These are phyloP conservation scores for Backusella macrospora DNA, from an alignment of 192 early-diverging fungal species.

Conservation along the genomic window DNA sequence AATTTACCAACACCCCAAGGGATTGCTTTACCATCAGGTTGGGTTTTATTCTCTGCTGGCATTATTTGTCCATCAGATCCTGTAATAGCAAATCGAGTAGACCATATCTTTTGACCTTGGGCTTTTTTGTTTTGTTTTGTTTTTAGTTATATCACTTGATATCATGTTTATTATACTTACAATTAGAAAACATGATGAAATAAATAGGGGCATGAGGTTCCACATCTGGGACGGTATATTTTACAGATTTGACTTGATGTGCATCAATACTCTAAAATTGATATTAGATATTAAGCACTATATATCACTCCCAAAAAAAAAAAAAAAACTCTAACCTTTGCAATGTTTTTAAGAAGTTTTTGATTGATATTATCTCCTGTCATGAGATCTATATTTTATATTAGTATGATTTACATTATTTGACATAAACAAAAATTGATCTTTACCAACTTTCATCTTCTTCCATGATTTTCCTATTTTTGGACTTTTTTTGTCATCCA, in stretches of 20 bases:
- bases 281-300: neutral
- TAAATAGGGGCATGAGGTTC: slow-evolving; percentile 36
- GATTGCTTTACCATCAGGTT: slow-evolving; percentile 31
- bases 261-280: slow-evolving; percentile 33
- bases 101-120: slow-evolving; percentile 25
- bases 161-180: neutral
- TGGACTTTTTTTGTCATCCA: slow-evolving; percentile 21
- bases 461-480: slow-evolving; percentile 25
- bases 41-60: slow-evolving; percentile 21
- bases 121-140: neutral
- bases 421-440: neutral
- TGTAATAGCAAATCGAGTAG: slow-evolving; percentile 38
- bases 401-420: neutral
- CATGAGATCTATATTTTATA: slow-evolving; percentile 38
- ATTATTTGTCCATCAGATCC: slow-evolving; percentile 18
- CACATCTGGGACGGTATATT: slow-evolving; percentile 33
- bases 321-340: slow-evolving; percentile 19
- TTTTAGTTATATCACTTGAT: neutral
- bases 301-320: neutral
- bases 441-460: slow-evolving; percentile 32
- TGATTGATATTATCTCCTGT: slow-evolving; percentile 44
- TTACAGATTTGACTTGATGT: slow-evolving; percentile 11
- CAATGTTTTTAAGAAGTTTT: slow-evolving; percentile 29
- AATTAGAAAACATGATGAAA: slow-evolving; percentile 42
- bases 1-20: slow-evolving; percentile 39